These are phyloP conservation scores for Berberis vulgaris DNA, from an alignment of 164 flowering plant genomes.

Conservation along the genomic window DNA sequence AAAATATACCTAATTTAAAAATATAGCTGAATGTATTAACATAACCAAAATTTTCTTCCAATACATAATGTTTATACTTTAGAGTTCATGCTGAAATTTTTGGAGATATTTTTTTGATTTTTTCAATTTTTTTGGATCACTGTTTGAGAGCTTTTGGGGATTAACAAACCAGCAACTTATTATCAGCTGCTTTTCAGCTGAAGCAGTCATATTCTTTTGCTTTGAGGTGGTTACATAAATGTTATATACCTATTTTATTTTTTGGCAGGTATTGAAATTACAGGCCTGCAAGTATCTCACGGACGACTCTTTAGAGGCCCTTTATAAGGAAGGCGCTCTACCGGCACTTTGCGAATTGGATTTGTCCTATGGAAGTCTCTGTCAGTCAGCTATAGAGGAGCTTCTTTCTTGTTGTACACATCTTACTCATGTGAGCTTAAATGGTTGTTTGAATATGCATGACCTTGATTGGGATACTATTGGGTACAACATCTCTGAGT, in stretches of 20 bases:
- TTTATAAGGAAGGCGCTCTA: constrained; percentile 69
- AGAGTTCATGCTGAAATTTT: too few species aligned
- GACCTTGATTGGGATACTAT: constrained; percentile 77
- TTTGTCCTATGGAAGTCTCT: constrained; percentile 76
- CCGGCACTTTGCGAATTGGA: constrained; percentile 80
- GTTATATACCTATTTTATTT: not conserved
- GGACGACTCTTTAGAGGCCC: constrained; percentile 75
- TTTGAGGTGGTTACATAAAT: not conserved
- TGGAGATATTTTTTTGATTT: too few species aligned
- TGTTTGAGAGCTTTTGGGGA: too few species aligned
- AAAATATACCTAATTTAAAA: too few species aligned
- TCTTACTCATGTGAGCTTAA: constrained; percentile 86
- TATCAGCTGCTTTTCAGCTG: not conserved
- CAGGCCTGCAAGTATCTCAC: constrained; percentile 97
- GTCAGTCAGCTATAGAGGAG: constrained; percentile 90
- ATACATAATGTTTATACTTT: too few species aligned
- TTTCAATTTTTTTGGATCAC: too few species aligned
- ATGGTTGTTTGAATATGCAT: constrained; percentile 88
- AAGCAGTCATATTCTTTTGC: not conserved
- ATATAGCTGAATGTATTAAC: too few species aligned
- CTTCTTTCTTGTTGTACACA: constrained; percentile 82
- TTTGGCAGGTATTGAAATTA: constrained; percentile 64
- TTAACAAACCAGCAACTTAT: too few species aligned
- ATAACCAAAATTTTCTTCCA: too few species aligned
- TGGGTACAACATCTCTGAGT: constrained; percentile 19